Conservation (phyloP, 2,329 filamentous ascomycete species). For the Amesomyces nigricolor region DNA sequence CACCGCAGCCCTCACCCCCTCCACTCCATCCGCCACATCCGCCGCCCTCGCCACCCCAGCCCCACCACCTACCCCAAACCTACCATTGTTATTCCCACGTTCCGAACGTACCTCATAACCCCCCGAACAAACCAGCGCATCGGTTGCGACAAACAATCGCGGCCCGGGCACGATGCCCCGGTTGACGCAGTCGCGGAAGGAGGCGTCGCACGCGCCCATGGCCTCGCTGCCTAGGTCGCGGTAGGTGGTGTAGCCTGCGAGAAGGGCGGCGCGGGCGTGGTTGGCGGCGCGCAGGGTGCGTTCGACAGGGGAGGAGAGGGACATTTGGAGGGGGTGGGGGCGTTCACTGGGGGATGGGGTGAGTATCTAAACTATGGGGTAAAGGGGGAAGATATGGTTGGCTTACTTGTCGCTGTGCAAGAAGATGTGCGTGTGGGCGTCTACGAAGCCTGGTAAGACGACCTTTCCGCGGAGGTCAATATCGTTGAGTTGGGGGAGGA, state of each 20-base stretch:
- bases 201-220: constrained; percentile 44
- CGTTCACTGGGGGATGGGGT: constrained; percentile 31
- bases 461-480: constrained; percentile 50
- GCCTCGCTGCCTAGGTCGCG: constrained; percentile 51
- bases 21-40: constrained; percentile 44
- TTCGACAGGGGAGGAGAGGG: constrained; percentile 54
- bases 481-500: constrained; percentile 27
- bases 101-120: constrained; percentile 46
- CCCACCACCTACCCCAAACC: constrained; percentile 20
- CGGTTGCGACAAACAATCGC: constrained; percentile 50
- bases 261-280: constrained; percentile 46
- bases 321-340: constrained; percentile 43
- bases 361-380: too few relatives aligned
- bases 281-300: constrained; percentile 49
- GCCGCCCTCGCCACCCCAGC: constrained; percentile 34
- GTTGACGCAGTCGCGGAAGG: constrained; percentile 48
- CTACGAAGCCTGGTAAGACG: constrained; percentile 49
- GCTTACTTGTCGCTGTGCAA: constrained; percentile 42
- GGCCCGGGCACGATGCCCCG: constrained; percentile 50
- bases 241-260: constrained; percentile 55
- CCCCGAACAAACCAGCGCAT: constrained; percentile 44
- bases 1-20: constrained; percentile 42
- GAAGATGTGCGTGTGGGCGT: constrained; percentile 53
- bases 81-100: constrained; percentile 30
- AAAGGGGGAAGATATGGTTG: background rate